phyloP scores from a whole-genome alignment of 495 filamentous ascomycete genomes.

The Filosporella fistucella region DNA sequence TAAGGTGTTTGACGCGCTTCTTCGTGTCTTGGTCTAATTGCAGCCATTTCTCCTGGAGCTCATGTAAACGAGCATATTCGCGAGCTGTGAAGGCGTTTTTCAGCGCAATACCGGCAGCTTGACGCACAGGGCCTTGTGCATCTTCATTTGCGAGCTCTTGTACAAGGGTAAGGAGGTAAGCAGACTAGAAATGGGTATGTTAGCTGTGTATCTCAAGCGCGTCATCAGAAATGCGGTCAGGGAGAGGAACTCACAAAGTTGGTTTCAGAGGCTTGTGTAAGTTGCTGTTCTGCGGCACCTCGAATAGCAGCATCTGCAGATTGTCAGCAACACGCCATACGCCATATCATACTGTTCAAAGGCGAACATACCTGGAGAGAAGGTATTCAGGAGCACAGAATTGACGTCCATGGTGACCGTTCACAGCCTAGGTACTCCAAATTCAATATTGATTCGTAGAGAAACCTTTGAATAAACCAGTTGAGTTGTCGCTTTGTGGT shows the following conservation, averaged over 20 bases:
- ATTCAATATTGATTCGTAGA: conserved; percentile 7
- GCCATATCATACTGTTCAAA: neutral
- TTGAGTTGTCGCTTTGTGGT: conserved; percentile 1
- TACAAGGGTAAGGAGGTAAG: conserved; percentile 85
- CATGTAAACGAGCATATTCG: conserved; percentile 78
- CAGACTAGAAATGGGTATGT: conserved; percentile 51
- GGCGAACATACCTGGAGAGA: conserved; percentile 56
- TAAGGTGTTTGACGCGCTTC: conserved; percentile 78
- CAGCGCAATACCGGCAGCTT: conserved; percentile 88
- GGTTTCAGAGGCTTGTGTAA: conserved; percentile 81
- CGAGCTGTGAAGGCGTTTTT: conserved; percentile 96
- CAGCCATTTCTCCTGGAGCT: conserved; percentile 89
- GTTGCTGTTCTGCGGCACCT: conserved; percentile 88
- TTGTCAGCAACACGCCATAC: conserved; percentile 13
- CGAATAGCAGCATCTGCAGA: conserved; percentile 78
- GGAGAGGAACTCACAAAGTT: conserved; percentile 73
- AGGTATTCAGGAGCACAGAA: conserved; percentile 67
- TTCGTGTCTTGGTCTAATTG: conserved; percentile 73
- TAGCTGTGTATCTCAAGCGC: conserved; percentile 13
- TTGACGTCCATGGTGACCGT: conserved; percentile 65
- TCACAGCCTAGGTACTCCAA: conserved; percentile 21
- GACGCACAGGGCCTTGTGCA: conserved; percentile 75
- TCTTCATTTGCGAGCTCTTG: conserved; percentile 90
- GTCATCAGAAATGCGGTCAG: conserved; percentile 15
- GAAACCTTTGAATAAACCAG: neutral